A percentile compares a stretch with the other conserved stretches of the same genome.
Evolutionary conservation across 116 monocot genomes (phyloP).

Genomic region (Papilionanthe hybrid): DNA sequence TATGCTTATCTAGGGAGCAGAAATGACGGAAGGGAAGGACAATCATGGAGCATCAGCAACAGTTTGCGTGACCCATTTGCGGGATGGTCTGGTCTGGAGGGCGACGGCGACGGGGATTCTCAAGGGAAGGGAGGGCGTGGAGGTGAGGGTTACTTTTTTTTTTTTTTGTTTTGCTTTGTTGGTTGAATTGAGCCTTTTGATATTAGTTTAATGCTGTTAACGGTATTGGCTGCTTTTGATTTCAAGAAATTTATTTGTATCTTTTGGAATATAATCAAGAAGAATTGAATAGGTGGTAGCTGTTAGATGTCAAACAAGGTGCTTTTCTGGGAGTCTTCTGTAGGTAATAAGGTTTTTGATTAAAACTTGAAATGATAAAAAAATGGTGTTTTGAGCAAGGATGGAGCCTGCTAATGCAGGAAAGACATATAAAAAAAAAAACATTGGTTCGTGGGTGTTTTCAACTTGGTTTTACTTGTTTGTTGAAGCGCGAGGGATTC

Average conservation of each 20-base stretch:
- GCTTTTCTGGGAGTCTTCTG: not conserved
- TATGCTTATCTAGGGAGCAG: not conserved
- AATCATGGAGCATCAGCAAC: slow-evolving; percentile 5
- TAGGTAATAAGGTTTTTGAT: not conserved
- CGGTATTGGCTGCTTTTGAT: not conserved
- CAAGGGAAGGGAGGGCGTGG: slow-evolving; percentile 15
- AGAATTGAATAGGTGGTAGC: not conserved
- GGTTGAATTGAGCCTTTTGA: no score
- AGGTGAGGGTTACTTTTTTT: slow-evolving; percentile 26
- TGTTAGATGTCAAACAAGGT: no score
- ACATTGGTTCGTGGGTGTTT: no score
- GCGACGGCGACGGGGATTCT: not conserved
- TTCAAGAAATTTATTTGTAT: not conserved
- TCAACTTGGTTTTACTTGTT: no score
- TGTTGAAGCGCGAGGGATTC: not conserved
- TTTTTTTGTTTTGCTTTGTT: not conserved
- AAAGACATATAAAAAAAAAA: no score
- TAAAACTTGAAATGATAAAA: not conserved
- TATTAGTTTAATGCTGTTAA: not conserved
- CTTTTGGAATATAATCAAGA: not conserved
- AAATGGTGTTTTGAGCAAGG: not conserved
- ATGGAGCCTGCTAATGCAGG: not conserved
- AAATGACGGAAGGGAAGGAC: not conserved
- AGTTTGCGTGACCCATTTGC: slow-evolving; percentile 28
- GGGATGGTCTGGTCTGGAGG: slow-evolving; percentile 29